phyloP scores from a whole-genome alignment of 2,329 filamentous ascomycete genomes.

The Dactylonectria macrodidyma region DNA sequence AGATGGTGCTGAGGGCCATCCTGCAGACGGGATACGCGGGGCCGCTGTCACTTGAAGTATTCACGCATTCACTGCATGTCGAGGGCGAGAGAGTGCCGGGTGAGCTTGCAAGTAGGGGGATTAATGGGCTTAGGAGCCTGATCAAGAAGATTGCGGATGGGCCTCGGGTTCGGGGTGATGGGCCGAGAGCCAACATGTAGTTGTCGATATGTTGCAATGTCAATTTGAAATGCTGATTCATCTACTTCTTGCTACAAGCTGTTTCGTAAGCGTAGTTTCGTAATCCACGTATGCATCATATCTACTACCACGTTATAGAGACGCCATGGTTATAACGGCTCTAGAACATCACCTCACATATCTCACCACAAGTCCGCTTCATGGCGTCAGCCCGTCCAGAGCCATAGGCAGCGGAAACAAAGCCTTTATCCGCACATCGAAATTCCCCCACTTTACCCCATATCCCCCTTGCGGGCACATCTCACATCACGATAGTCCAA shows the following conservation, averaged over 20 bases:
- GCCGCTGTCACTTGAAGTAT: conserved; percentile 33
- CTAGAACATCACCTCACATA: not conserved
- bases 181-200: conserved; percentile 16
- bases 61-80: conserved; percentile 27
- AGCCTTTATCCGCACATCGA: not conserved
- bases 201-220: too few species aligned
- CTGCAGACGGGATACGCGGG: conserved; percentile 32
- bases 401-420: not conserved
- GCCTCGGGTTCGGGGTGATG: not conserved
- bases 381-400: not conserved
- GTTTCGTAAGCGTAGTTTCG: not conserved
- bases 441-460: not conserved
- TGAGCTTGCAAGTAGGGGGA: conserved; percentile 19
- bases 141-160: not conserved
- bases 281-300: too few species aligned
- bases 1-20: conserved; percentile 26
- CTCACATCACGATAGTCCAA: not conserved
- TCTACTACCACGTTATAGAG: not conserved
- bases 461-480: not conserved
- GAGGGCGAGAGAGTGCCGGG: conserved; percentile 17
- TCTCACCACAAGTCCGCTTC: not conserved
- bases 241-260: not conserved
- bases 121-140: conserved; percentile 13
- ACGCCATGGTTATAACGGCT: not conserved
- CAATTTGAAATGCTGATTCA: not conserved